A percentile compares a stretch with the other conserved stretches of the same genome.
These are phyloP conservation scores for Ogataea hybrid DNA, from an alignment of 1,139 yeast species.

Conservation along the genomic window DNA sequence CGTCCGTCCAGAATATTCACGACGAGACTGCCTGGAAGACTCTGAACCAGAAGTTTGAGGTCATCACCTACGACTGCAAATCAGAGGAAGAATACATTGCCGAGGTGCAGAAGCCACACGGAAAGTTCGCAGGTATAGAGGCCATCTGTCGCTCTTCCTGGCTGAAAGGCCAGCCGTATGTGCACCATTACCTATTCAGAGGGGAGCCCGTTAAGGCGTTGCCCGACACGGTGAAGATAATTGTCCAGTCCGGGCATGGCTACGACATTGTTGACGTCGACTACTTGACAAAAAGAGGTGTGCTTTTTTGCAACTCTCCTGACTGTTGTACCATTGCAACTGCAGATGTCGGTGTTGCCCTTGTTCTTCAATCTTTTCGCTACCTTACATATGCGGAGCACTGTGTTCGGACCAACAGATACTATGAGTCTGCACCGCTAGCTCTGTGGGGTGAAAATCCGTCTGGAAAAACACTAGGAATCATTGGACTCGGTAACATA, in stretches of 20 bases:
- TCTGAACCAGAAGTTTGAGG: conserved; percentile 34
- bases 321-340: conserved; percentile 38
- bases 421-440: conserved; percentile 30
- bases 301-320: conserved; percentile 38
- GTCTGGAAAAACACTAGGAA: conserved; percentile 36
- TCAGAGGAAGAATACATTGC: conserved; percentile 35
- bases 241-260: conserved; percentile 40
- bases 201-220: conserved; percentile 33
- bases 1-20: conserved; percentile 36
- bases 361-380: conserved; percentile 34
- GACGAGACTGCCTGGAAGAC: conserved; percentile 36
- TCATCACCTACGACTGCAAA: conserved; percentile 34
- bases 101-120: conserved; percentile 35
- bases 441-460: conserved; percentile 33
- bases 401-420: conserved; percentile 35
- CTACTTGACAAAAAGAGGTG: conserved; percentile 33
- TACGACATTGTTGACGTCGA: conserved; percentile 39
- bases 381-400: conserved; percentile 36
- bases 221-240: conserved; percentile 36
- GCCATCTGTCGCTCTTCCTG: conserved; percentile 38
- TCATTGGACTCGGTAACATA: conserved; percentile 39
- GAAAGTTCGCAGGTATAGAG: conserved; percentile 34
- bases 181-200: conserved; percentile 35
- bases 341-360: conserved; percentile 36
- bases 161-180: conserved; percentile 37